Base-by-base conservation (phyloP, 306 rosid species). In the Lathyrus oleraceus region DNA sequence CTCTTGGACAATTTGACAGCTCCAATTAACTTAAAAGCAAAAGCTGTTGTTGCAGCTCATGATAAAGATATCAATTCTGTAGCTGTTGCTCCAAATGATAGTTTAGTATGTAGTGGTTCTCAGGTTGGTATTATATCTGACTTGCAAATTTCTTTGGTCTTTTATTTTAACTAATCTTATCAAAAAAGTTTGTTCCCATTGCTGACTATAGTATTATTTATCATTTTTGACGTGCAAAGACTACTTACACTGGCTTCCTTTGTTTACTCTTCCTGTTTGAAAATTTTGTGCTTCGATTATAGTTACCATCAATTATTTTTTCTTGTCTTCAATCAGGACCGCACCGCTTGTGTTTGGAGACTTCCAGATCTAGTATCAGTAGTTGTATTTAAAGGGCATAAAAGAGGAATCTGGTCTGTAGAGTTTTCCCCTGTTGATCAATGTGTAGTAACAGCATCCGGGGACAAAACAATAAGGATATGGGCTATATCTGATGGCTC, bases 361-460 rank as follows among this genome's bases (percentile, higher is more conserved):
- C 98, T 94, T 77, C 97, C 96, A 39, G 97, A 87, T 84, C 86
- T 94, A 16, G 92, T 90, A 48, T 76, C 83, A 10, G 85, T 78
- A 48, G 87, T 80, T 82, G 90, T 80, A 69, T 85, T 94, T 70
- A 88, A 78, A 79, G 98, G 98, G 67, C 98, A 94, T 79, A 94
- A 88, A 85, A 87, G 96, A 79, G 98, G 96, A 65, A 80, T 94
- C 76, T 94, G 98, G 98, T 85, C 87, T 19, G 98, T 94, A 25
- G 98, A 94, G 76, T 94, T 94, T 83, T 94, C 98, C 83, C 97
- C 98, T 8, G 89, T 90, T 68, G 98, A 94, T 82, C 96, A 90
- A 61, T 94, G 97, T 86, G 94, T 90, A 53, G 68, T 90, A 73
- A 94, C 98, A 14, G 90, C 98, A 53, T 94, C 98, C 53, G 98